Percentiles rank a stretch among this genome's conserved stretches.
phyloP scores from a whole-genome alignment of 352 stramenopile species.

The Globisporangium ultimum region DNA sequence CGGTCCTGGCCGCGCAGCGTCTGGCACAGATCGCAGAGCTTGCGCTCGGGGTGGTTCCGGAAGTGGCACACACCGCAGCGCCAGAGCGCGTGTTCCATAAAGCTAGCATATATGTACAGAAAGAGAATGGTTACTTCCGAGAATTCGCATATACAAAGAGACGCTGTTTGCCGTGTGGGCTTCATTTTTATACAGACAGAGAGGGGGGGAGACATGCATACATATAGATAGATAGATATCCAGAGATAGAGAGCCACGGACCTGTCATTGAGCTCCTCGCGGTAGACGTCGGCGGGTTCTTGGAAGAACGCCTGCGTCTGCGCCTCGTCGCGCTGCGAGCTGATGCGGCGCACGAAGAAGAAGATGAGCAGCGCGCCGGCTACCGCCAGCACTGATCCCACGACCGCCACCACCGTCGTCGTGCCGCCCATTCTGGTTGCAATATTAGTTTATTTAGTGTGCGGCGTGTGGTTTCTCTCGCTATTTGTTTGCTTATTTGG shows the following conservation, averaged over 20 bases:
- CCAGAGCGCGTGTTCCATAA: conserved; percentile 81
- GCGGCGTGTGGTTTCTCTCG: too few relatives aligned
- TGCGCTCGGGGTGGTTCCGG: conserved; percentile 79
- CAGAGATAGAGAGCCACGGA: conserved; percentile 3
- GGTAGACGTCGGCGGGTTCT: conserved; percentile 62
- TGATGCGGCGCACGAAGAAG: conserved; percentile 37
- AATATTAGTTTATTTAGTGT: too few relatives aligned
- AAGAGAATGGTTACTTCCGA: too few relatives aligned
- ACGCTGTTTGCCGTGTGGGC: too few relatives aligned
- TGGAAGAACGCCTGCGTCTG: conserved; percentile 48
- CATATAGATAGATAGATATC: neutral
- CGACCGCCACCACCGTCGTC: conserved; percentile 26
- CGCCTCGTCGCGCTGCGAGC: conserved; percentile 33
- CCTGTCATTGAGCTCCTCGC: conserved; percentile 81
- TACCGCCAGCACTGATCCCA: conserved; percentile 44
- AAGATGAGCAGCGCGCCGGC: conserved; percentile 38
- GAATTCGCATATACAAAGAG: too few relatives aligned
- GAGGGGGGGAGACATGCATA: too few relatives aligned
- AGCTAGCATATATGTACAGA: too few relatives aligned
- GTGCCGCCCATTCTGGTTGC: neutral
- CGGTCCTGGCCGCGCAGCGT: conserved; percentile 54
- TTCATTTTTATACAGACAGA: too few relatives aligned
- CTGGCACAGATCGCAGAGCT: conserved; percentile 85
- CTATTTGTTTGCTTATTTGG: too few relatives aligned
- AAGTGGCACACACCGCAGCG: conserved; percentile 88